Base-by-base conservation (phyloP, 345 rosid genomes). In the Nasturtium officinale region DNA sequence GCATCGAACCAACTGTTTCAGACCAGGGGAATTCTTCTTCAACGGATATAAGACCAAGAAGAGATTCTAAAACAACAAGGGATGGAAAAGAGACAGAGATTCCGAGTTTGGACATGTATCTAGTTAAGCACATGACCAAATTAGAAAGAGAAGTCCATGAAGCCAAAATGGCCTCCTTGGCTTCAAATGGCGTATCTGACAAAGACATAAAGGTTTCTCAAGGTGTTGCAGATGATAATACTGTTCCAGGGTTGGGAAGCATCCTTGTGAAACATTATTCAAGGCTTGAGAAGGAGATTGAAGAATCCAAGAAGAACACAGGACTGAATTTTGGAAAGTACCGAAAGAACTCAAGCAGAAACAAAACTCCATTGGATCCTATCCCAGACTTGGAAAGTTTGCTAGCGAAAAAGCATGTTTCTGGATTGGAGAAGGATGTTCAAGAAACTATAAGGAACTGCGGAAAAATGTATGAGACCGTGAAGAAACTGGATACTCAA, bases 61-160 rank as follows among this genome's bases (percentile, higher is more conserved):
- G 83, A 72, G 78, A 71, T 35, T 48, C 79, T 61, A 81, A 72
- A 16, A 40, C 42, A 75, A 73, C 51, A 70, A 72, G 67, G 7
- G 17, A 61, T 63, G 80, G 85, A 54, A 68, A 25, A 8, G 89
- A 79, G 59, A 63, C 79, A 1, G 86, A 85, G 74, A 72, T 93
- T 73, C 97, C 87, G 0, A 86, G 94, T 85, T 63, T 93, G 56
- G 98, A 90, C 69, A 90, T 90, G 82, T 85, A 79, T 81, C 74
- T 93, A 76, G 97, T 93, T 29, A 93, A 87, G 82, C 93, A 79
- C 81, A 78, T 82, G 87, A 79, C 91, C 28, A 86, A 82, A 78
- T 90, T 93, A 37, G 98, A 93, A 82, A 86, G 62, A 76, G 97
- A 93, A 79, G 90, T 93, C 51, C 78, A 75, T 75, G 96, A 90